Evolutionary conservation across 2,329 filamentous ascomycete species (phyloP), one percentile per base, ranked within the genome.

Genomic region (Davidsoniella virescens): DNA sequence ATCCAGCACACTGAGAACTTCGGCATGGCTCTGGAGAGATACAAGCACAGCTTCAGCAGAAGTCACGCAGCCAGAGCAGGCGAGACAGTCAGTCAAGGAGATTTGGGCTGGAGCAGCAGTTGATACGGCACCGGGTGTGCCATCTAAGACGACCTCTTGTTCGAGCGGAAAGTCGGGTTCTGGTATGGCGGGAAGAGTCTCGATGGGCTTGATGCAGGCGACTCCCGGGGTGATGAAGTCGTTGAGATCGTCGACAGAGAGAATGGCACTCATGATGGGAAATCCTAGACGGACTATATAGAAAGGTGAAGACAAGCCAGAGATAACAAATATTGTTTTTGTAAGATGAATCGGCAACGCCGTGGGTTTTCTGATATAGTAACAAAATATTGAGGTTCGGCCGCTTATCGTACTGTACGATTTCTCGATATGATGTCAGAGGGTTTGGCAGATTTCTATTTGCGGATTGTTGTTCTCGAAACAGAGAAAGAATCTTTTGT

Each of bases 221-320:
- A 98, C 88, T 55, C 90, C 88, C 12, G 92, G 92, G 52, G 85
- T 92, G 63, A 98, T 98, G 69, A 98, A 98, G 72, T 98, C 92
- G 71, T 98, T 98, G 54, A 98, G 73, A 64, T 95, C 88, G 70
- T 98, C 90, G 60, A 84, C 82, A 51, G 88, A 96, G 60, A 98
- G 82, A 60, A 98, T 98, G 55, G 92, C 92, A 63, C 87, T 94
- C 92, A 98, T 98, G 55, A 64, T 71, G 6, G 20, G 33, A n/a
- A 10, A 25, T 44, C 16, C 12, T 6, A 10, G 37, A 16, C 2
- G 37, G 14, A n/a, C 17, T 29, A 44, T 37, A 29, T 12, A 44
- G 14, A 16, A 44, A 44, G 47, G 41, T 29, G 49, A 51, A 53
- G 33, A 51, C 36, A 42, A 41, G 39, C 12, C 12, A 29, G 36